These are phyloP conservation scores for Porogramme epimiltina DNA, from an alignment of 1,284 basidiomycete genomes.

Conservation along the genomic window DNA sequence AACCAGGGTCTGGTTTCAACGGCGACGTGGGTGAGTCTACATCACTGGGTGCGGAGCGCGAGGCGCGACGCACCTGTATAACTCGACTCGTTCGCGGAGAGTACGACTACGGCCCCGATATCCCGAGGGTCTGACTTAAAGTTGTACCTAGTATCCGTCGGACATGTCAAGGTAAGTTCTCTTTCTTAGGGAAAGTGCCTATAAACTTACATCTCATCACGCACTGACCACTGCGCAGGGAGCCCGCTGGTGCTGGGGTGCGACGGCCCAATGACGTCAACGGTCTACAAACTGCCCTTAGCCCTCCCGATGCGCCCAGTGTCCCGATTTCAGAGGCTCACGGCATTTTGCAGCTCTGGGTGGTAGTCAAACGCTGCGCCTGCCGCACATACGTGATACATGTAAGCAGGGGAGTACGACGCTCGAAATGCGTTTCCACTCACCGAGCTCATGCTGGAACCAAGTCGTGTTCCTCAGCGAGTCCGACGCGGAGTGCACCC, in stretches of 20 bases:
- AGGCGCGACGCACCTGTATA: constrained; percentile 48
- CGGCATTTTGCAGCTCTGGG: constrained; percentile 63
- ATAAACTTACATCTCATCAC: constrained; percentile 57
- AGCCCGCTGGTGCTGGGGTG: constrained; percentile 71
- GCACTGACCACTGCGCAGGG: constrained; percentile 63
- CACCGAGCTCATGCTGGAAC: constrained; percentile 53
- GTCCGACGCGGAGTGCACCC: constrained; percentile 71
- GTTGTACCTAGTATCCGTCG: constrained; percentile 56
- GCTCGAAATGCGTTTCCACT: constrained; percentile 4
- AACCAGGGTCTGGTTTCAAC: constrained; percentile 45
- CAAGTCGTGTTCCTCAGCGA: constrained; percentile 68
- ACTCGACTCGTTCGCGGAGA: constrained; percentile 70
- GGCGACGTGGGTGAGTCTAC: constrained; percentile 1
- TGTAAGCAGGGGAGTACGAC: neutral
- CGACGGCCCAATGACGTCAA: constrained; percentile 58
- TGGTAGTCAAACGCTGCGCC: constrained; percentile 81
- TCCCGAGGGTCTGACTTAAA: constrained; percentile 76
- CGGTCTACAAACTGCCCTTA: constrained; percentile 44
- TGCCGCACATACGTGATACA: constrained; percentile 4
- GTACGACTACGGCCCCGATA: constrained; percentile 64
- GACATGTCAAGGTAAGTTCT: too few species aligned
- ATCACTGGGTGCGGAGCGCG: neutral
- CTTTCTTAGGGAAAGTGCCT: too few species aligned
- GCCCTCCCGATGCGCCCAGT: neutral
- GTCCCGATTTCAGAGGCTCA: constrained; percentile 31